These are phyloP conservation scores for Chaetoscypha palmicola DNA, from an alignment of 2,329 filamentous ascomycete genomes.

Conservation along the genomic window DNA sequence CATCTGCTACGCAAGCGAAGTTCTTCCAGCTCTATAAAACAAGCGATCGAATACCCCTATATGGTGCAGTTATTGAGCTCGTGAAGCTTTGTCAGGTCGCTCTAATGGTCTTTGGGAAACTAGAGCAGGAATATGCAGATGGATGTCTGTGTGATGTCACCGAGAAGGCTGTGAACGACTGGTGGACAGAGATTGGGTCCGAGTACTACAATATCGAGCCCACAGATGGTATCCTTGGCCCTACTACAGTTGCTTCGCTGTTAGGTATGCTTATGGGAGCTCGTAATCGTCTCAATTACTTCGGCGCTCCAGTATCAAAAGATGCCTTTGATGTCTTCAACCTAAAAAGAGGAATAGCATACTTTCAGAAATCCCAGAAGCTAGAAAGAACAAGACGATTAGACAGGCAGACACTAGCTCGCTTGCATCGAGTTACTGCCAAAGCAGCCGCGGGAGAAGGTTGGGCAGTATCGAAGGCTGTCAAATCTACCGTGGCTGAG, in stretches of 20 bases:
- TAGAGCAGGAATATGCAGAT: conserved; percentile 84
- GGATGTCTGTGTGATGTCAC: conserved; percentile 90
- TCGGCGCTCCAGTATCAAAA: conserved; percentile 76
- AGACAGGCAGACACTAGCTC: conserved; percentile 75
- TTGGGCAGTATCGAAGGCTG: conserved; percentile 86
- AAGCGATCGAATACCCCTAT: conserved; percentile 72
- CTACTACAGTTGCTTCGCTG: conserved; percentile 82
- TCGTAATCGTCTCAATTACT: conserved; percentile 79
- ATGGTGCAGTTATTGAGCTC: conserved; percentile 75
- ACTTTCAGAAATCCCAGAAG: conserved; percentile 87
- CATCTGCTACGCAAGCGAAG: conserved; percentile 77
- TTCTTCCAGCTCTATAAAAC: conserved; percentile 87
- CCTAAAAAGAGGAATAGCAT: conserved; percentile 75
- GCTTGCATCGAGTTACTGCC: conserved; percentile 74
- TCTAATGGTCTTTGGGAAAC: conserved; percentile 76
- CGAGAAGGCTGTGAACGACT: conserved; percentile 81
- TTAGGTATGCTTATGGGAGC: conserved; percentile 85
- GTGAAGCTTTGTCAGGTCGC: conserved; percentile 89
- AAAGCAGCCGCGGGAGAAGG: conserved; percentile 85
- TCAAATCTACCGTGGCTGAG: conserved; percentile 92
- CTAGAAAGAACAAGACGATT: conserved; percentile 70
- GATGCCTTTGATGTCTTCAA: conserved; percentile 82
- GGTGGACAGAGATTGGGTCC: conserved; percentile 91
- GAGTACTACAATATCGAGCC: conserved; percentile 92
- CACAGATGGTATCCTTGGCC: conserved; percentile 84